A percentile compares a stretch with the other conserved stretches of the same genome.
Conservation (phyloP, 2,329 filamentous ascomycete species). For the Purpureocillium takamizusanense region DNA sequence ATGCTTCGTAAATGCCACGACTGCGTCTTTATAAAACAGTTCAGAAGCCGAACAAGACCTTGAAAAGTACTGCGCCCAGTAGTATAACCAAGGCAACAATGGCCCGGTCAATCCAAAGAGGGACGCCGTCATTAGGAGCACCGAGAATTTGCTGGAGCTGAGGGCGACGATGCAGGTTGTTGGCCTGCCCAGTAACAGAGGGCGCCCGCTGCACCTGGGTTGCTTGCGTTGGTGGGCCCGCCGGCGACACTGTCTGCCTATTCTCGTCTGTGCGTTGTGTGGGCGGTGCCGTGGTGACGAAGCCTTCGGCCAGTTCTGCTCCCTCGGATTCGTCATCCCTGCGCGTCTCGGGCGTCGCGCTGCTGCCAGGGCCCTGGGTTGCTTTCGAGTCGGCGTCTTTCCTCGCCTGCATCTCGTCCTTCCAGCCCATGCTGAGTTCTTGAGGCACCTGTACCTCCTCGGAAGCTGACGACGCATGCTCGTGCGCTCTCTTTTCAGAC, state of each 20-base stretch:
- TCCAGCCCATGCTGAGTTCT: conserved; percentile 59
- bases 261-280: neutral
- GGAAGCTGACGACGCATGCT: conserved; percentile 18
- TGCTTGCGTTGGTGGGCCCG: too few species aligned
- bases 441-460: conserved; percentile 40
- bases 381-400: neutral
- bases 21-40: too few species aligned
- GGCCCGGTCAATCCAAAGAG: conserved; percentile 71
- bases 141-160: conserved; percentile 9
- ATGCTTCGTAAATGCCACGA: too few species aligned
- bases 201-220: neutral
- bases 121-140: conserved; percentile 37
- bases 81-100: conserved; percentile 66
- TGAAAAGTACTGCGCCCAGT: conserved; percentile 60
- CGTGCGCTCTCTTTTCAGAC: conserved; percentile 49
- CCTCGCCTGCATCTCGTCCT: conserved; percentile 55
- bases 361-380: neutral
- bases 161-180: conserved; percentile 1
- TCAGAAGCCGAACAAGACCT: conserved; percentile 31
- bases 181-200: neutral
- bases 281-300: conserved; percentile 39
- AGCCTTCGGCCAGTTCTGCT: conserved; percentile 46
- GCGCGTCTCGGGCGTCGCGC: conserved; percentile 19
- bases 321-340: too few species aligned
- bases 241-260: too few species aligned